Evolutionary conservation across 495 filamentous ascomycete genomes (phyloP).

Genomic region (Trichoderma orchidacearum): DNA sequence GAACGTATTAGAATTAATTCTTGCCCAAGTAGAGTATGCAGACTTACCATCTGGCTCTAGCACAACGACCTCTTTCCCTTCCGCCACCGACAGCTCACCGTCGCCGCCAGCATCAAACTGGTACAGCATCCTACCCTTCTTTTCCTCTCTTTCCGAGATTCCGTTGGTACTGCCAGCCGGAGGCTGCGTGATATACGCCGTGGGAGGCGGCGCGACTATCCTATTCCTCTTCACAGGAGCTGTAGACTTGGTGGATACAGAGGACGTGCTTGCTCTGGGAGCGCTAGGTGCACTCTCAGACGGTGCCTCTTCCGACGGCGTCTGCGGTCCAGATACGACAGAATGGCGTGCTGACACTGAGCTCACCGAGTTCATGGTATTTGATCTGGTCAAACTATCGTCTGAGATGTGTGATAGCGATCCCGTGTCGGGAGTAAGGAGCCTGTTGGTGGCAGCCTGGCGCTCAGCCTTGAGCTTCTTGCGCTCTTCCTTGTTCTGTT

Average conservation of each 20-base stretch:
- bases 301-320: constrained; percentile 31
- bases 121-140: constrained; percentile 81
- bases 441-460: constrained; percentile 61
- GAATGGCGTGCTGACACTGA: constrained; percentile 76
- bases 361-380: constrained; percentile 87
- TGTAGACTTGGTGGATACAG: constrained; percentile 11
- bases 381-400: constrained; percentile 53
- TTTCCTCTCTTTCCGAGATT: constrained; percentile 28
- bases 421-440: constrained; percentile 24
- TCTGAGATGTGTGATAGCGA: constrained; percentile 30
- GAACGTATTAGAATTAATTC: neutral
- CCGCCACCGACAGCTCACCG: constrained; percentile 69
- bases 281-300: constrained; percentile 19
- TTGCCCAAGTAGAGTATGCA: neutral
- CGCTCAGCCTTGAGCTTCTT: constrained; percentile 78
- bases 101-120: constrained; percentile 62
- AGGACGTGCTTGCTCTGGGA: constrained; percentile 13
- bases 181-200: constrained; percentile 58
- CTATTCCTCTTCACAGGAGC: constrained; percentile 43
- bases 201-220: constrained; percentile 75
- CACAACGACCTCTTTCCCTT: constrained; percentile 60
- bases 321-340: constrained; percentile 52
- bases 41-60: constrained; percentile 79
- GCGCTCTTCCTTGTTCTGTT: constrained; percentile 83
- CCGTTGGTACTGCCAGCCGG: constrained; percentile 27